phyloP scores from a whole-genome alignment of 2,329 filamentous ascomycete species.

The Pseudogymnoascus sp. region DNA sequence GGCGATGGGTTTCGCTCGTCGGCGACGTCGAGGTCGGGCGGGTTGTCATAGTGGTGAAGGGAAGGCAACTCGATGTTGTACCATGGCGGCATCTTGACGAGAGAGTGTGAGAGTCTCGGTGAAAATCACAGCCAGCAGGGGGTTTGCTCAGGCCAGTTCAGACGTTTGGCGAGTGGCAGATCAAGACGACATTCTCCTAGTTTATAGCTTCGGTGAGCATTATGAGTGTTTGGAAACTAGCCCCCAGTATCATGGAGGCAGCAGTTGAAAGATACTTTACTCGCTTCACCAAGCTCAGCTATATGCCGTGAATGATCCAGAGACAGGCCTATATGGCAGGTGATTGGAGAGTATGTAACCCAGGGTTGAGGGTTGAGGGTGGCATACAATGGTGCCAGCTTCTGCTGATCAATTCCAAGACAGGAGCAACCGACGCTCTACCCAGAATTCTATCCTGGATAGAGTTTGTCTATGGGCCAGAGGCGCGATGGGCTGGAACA shows the following conservation, averaged over 20 bases:
- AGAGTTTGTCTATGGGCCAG: background rate
- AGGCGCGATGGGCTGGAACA: background rate
- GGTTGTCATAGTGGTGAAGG: slow-evolving; percentile 5
- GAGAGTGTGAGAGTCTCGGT: background rate
- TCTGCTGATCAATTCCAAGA: background rate
- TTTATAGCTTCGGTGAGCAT: background rate
- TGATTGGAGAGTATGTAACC: background rate
- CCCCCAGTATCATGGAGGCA: background rate
- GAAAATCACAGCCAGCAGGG: background rate
- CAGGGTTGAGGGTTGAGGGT: background rate
- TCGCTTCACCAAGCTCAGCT: background rate
- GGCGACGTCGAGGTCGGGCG: slow-evolving; percentile 6
- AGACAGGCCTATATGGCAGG: background rate
- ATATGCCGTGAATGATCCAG: background rate
- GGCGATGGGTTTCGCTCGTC: background rate
- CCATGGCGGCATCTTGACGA: slow-evolving; percentile 2
- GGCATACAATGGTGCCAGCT: background rate
- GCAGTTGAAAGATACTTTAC: background rate
- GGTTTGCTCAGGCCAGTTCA: background rate
- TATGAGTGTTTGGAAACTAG: background rate
- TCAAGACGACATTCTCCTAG: background rate
- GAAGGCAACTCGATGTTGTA: background rate
- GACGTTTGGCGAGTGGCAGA: background rate
- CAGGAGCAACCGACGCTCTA: background rate
- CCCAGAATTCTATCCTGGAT: slow-evolving; percentile 3